Evolutionary conservation across 371 early-diverging fungal genomes (phyloP).

Genomic region (Sporodiniella umbellata): DNA sequence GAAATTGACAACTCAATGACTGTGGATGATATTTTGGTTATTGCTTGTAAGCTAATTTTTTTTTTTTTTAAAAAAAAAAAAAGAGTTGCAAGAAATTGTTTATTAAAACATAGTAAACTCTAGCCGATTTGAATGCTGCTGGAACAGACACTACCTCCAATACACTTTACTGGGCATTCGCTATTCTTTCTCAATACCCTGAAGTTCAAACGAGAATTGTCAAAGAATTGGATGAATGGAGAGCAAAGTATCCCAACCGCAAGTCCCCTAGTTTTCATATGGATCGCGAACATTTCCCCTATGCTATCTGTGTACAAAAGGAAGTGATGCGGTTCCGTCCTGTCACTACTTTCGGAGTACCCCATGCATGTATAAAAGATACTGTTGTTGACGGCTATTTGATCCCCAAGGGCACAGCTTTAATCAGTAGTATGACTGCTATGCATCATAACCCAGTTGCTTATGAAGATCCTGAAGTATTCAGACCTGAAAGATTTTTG

Average conservation of each 20-base stretch:
- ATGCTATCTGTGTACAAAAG: constrained; percentile 17
- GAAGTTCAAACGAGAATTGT: constrained; percentile 8
- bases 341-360: constrained; percentile 11
- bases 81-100: not conserved
- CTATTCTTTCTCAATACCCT: constrained; percentile 7
- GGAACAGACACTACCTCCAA: constrained; percentile 14
- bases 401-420: constrained; percentile 5
- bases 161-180: constrained; percentile 11
- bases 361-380: constrained; percentile 20
- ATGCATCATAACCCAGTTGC: constrained; percentile 1
- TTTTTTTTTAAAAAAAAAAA: not conserved
- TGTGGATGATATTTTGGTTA: constrained; percentile 5
- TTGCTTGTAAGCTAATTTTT: constrained; percentile 13
- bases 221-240: constrained; percentile 14
- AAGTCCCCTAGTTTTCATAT: constrained; percentile 14
- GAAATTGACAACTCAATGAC: not conserved
- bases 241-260: constrained; percentile 1
- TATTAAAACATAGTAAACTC: not conserved
- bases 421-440: constrained; percentile 4
- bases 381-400: constrained; percentile 10
- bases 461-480: constrained; percentile 1
- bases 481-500: constrained; percentile 8
- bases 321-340: constrained; percentile 24
- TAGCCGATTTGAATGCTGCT: constrained; percentile 15
- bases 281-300: constrained; percentile 15